Conservation (phyloP, 495 filamentous ascomycete species). For the Pseudomonodictys pantanalensis region DNA sequence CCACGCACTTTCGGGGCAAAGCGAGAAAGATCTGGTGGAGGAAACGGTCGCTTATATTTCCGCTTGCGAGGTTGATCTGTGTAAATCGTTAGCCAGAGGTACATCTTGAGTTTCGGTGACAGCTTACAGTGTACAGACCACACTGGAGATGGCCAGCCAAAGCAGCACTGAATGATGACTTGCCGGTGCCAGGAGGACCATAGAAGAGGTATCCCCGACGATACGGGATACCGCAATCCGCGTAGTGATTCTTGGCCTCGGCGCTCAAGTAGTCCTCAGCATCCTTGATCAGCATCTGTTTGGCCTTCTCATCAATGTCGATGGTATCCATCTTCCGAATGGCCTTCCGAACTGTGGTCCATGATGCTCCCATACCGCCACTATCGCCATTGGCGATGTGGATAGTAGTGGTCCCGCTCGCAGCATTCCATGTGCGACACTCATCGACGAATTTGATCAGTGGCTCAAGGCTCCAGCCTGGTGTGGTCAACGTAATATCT, state of each 20-base stretch:
- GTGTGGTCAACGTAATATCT: neutral
- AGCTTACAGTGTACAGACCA: neutral
- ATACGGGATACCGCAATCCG: slow-evolving; percentile 32
- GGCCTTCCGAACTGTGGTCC: neutral
- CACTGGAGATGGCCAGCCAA: neutral
- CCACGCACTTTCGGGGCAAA: slow-evolving; percentile 58
- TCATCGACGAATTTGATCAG: slow-evolving; percentile 16
- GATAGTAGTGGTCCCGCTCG: slow-evolving; percentile 10
- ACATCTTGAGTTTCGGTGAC: neutral
- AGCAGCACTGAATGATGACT: neutral
- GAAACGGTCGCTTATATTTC: neutral
- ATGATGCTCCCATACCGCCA: neutral
- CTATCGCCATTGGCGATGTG: neutral
- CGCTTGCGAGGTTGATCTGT: slow-evolving; percentile 13
- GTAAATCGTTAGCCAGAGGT: neutral
- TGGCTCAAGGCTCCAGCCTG: slow-evolving; percentile 14
- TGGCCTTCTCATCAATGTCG: slow-evolving; percentile 19
- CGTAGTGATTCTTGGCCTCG: neutral
- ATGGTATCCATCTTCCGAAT: slow-evolving; percentile 19
- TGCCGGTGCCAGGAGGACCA: slow-evolving; percentile 55
- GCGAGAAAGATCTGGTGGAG: neutral
- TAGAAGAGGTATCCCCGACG: slow-evolving; percentile 50
- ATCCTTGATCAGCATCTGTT: slow-evolving; percentile 8
- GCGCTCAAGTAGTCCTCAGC: slow-evolving; percentile 6
- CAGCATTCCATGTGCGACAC: slow-evolving; percentile 6